Conservation (phyloP, 371 early-diverging fungal species). For the Actinomortierella ambigua region DNA sequence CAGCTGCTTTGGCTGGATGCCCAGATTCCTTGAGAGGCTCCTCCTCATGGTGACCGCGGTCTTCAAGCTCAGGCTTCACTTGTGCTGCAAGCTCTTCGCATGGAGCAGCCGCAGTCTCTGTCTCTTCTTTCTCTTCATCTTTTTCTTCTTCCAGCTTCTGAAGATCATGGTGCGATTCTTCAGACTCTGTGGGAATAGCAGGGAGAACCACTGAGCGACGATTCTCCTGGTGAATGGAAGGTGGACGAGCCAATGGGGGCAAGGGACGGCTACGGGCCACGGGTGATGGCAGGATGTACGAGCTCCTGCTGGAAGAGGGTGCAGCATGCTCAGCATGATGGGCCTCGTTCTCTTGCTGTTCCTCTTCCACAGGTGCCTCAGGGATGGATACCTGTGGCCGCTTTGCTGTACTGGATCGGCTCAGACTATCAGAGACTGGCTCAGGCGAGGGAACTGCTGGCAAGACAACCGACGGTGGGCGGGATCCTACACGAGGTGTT, state of each 20-base stretch:
- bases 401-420: slow-evolving; percentile 21
- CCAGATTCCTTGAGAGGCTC: neutral
- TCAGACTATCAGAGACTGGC: slow-evolving; percentile 13
- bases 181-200: slow-evolving; percentile 30
- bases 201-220: slow-evolving; percentile 29
- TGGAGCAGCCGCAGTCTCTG: neutral
- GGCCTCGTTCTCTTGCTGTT: slow-evolving; percentile 10
- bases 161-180: slow-evolving; percentile 5
- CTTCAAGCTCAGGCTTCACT: neutral
- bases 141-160: slow-evolving; percentile 4
- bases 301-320: slow-evolving; percentile 17
- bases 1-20: slow-evolving; percentile 5
- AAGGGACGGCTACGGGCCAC: slow-evolving; percentile 22
- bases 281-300: slow-evolving; percentile 34
- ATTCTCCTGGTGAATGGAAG: slow-evolving; percentile 44
- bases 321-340: slow-evolving; percentile 4
- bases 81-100: no score
- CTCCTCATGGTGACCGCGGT: neutral
- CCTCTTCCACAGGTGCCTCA: slow-evolving; percentile 25
- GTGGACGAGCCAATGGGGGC: slow-evolving; percentile 48
- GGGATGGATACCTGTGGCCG: slow-evolving; percentile 39
- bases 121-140: slow-evolving; percentile 9
- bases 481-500: slow-evolving; percentile 20
- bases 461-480: slow-evolving; percentile 3
- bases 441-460: slow-evolving; percentile 3